phyloP scores from a whole-genome alignment of 169 alveolate species.

The Condylostoma magnum region DNA sequence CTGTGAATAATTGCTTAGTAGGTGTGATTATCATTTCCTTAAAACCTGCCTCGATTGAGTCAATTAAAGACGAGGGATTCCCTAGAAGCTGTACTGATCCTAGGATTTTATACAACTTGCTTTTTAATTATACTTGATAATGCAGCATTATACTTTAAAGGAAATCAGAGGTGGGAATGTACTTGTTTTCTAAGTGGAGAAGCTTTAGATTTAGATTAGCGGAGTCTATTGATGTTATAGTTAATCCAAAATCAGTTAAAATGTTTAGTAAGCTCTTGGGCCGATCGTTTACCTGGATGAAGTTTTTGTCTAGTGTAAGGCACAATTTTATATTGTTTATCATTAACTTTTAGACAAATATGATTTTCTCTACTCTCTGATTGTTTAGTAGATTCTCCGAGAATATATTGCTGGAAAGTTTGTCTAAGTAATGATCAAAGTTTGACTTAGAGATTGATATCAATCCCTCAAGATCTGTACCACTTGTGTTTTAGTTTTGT shows the following conservation, averaged over 20 bases:
- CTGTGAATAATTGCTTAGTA: not conserved
- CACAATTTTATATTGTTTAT: constrained; percentile 15
- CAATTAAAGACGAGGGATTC: constrained; percentile 20
- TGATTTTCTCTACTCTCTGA: constrained; percentile 4
- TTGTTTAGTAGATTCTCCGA: too few relatives aligned
- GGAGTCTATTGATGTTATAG: constrained; percentile 30
- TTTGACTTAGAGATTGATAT: too few relatives aligned
- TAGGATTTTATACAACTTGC: constrained; percentile 20
- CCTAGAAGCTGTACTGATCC: constrained; percentile 27
- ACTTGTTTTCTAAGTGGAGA: not conserved
- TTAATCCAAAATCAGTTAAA: constrained; percentile 25
- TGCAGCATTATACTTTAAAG: not conserved
- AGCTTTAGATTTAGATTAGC: constrained; percentile 1
- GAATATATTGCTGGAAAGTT: too few relatives aligned
- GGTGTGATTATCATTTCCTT: constrained; percentile 26
- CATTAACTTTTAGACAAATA: constrained; percentile 4
- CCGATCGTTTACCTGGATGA: not conserved
- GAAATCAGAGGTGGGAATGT: not conserved
- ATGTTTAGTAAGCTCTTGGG: constrained; percentile 20
- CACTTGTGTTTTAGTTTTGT: too few relatives aligned
- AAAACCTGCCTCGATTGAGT: constrained; percentile 20
- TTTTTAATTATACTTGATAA: constrained; percentile 1
- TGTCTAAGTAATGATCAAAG: too few relatives aligned
- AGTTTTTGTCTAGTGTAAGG: constrained; percentile 17
- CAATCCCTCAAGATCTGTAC: too few relatives aligned